These are phyloP conservation scores for Aegilops longissima DNA, from an alignment of 176 grass and related monocot species.

Conservation along the genomic window DNA sequence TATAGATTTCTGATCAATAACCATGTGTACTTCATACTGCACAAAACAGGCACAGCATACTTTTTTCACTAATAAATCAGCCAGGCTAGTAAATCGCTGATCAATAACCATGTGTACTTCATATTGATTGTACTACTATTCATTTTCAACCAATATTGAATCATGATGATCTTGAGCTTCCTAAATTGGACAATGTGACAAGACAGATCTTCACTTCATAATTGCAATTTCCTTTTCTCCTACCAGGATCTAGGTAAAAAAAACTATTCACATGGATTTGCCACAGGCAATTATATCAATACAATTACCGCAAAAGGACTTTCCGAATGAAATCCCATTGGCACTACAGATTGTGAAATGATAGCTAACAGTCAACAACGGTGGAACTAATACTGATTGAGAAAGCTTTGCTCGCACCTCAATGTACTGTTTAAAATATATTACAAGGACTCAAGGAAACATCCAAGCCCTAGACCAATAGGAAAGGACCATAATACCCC, in stretches of 20 bases:
- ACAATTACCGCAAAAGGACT: not conserved
- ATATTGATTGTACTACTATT: not conserved
- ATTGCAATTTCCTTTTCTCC: not conserved
- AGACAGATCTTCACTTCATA: not conserved
- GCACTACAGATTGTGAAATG: not conserved
- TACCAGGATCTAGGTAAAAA: not conserved
- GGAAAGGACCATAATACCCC: not conserved
- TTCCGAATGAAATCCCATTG: conserved; percentile 11
- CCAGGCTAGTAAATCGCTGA: not conserved
- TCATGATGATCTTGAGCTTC: not conserved
- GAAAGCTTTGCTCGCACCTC: not conserved
- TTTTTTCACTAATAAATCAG: not conserved
- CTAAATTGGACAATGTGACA: not conserved
- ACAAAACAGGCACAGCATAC: not conserved
- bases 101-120: too few species aligned
- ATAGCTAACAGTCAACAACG: not conserved
- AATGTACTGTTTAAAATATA: not conserved
- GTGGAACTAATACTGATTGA: not conserved
- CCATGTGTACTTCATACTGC: not conserved
- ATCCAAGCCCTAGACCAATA: not conserved
- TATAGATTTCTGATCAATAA: not conserved
- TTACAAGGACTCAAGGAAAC: not conserved
- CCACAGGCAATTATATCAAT: not conserved
- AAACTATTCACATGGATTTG: conserved; percentile 5
- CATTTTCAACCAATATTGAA: conserved; percentile 24